Evolutionary conservation across 73 alveolate genomes (phyloP).

Genomic region (Stentor roeselii): DNA sequence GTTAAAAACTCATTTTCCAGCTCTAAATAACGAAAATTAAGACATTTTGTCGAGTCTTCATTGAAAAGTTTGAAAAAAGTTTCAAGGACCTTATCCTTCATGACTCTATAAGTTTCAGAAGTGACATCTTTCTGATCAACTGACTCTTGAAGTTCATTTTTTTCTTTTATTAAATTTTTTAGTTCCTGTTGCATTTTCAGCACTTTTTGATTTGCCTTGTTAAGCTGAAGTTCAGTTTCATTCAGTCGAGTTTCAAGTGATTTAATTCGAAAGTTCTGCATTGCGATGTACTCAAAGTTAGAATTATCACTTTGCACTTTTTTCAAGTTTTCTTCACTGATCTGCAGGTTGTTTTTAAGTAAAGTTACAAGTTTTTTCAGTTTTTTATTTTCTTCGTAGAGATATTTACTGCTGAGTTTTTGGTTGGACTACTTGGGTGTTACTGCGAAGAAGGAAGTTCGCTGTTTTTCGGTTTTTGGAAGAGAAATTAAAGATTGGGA

Average conservation of each 20-base stretch:
- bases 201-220: neutral
- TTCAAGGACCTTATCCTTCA: neutral
- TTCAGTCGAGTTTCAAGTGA: neutral
- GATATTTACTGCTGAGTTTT: neutral
- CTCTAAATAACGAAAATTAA: neutral
- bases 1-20: neutral
- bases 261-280: no score
- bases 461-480: neutral
- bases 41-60: neutral
- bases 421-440: neutral
- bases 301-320: neutral
- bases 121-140: neutral
- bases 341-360: neutral
- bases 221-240: neutral
- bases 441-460: neutral
- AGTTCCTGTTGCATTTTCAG: neutral
- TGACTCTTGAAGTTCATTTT: neutral
- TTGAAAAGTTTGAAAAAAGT: neutral
- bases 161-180: neutral
- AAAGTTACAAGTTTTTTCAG: neutral
- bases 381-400: neutral
- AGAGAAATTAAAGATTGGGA: neutral
- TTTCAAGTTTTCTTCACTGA: neutral
- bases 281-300: neutral
- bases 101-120: neutral